Conservation (phyloP, 768 basidiomycete genomes). For the Calocera cornea region DNA sequence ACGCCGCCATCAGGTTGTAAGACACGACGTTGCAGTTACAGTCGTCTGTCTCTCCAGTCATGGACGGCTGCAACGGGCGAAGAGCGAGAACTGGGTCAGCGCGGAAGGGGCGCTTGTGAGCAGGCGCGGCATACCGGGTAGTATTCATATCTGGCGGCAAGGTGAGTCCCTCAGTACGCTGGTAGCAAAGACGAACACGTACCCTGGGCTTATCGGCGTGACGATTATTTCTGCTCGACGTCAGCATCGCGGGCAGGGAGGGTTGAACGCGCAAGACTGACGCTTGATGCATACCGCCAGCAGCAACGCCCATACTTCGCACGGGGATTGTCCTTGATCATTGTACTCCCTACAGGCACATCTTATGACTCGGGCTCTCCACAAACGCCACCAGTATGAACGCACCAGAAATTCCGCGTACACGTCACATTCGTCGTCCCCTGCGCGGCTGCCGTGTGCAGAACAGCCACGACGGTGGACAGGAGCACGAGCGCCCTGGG, state of each 20-base stretch:
- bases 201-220: background rate
- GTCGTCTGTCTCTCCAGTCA: background rate
- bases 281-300: background rate
- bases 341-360: background rate
- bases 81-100: background rate
- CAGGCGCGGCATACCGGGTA: background rate
- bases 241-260: background rate
- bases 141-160: background rate
- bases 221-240: background rate
- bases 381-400: background rate
- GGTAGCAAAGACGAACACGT: background rate
- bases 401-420: slow-evolving; percentile 1
- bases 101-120: background rate
- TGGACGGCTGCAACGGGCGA: background rate
- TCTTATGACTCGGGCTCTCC: background rate
- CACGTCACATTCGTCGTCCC: background rate
- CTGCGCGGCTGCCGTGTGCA: background rate
- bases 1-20: slow-evolving; percentile 9
- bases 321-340: background rate
- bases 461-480: background rate
- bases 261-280: background rate
- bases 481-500: background rate
- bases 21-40: slow-evolving; percentile 9
- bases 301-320: background rate
- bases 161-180: background rate